Evolutionary conservation across 2,329 filamentous ascomycete genomes (phyloP).

Genomic region (Cryphonectria parasitica): DNA sequence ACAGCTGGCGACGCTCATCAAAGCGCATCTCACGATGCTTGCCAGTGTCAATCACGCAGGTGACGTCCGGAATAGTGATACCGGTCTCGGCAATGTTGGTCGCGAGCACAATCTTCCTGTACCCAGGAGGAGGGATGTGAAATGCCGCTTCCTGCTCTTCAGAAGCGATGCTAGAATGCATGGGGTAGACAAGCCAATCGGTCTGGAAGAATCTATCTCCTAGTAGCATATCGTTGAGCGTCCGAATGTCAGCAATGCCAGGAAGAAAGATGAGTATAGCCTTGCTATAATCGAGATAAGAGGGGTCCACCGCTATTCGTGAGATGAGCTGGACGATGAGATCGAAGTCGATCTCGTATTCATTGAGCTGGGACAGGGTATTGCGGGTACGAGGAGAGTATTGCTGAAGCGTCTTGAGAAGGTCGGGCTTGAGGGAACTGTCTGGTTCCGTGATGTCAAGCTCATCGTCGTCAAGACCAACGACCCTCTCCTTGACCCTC

Average conservation of each 20-base stretch:
- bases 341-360: constrained; percentile 90
- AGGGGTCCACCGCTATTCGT: constrained; percentile 71
- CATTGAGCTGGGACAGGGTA: constrained; percentile 78
- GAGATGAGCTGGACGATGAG: constrained; percentile 80
- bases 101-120: constrained; percentile 90
- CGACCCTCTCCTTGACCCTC: constrained; percentile 56
- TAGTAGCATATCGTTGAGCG: constrained; percentile 81
- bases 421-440: constrained; percentile 56
- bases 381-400: constrained; percentile 79
- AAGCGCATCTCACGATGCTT: constrained; percentile 98
- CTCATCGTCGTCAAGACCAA: constrained; percentile 63
- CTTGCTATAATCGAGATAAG: constrained; percentile 75
- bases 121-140: constrained; percentile 76
- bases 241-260: constrained; percentile 89
- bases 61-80: constrained; percentile 97
- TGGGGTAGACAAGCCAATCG: constrained; percentile 83
- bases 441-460: constrained; percentile 54
- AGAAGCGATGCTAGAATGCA: constrained; percentile 93
- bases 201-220: constrained; percentile 75
- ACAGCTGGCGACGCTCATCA: constrained; percentile 90
- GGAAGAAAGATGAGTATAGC: constrained; percentile 95
- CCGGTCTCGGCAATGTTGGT: constrained; percentile 99
- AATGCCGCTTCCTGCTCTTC: constrained; percentile 97
- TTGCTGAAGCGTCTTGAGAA: constrained; percentile 66
- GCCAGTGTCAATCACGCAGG: constrained; percentile 93